Evolutionary conservation across 805 yeast genomes (phyloP), one percentile per base, ranked within the genome.

Genomic region (Yamadazyma phyllophila): DNA sequence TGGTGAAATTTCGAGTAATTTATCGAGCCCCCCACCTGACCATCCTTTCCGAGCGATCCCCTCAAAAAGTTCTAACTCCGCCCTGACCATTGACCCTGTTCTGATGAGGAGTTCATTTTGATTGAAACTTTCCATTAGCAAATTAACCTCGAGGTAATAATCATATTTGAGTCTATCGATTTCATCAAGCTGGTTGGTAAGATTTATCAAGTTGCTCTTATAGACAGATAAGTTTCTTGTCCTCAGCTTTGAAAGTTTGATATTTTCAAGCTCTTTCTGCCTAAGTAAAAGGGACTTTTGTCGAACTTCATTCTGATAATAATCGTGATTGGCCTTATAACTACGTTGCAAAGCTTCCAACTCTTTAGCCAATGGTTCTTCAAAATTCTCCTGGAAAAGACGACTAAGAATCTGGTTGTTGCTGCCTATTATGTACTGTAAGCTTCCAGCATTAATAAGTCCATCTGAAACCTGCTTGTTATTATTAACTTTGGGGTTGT

Each of bases 1-100:
- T 1, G 85, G 84, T 32, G 87, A 81, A 29, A 76, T 69, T 1
- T 80, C 69, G 17, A 86, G 67, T 43, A 86, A 66, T 20, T 77
- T 82, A 57, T 88, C 96, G 29, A 89, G 66, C 0, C 96, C 96
- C 24, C 92, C 94, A 11, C 95, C 96, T 3, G 85, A 76, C 88
- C 90, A 83, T 4, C 95, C 94, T 58, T 89, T 89, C 46, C 81
- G 73, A 0, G 96, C 95, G 16, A 89, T 80, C 24, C 85, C 83
- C 56, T 87, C 96, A 54, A 80, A 81, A 14, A 88, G 80, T 55
- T 88, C 94, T 13, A 89, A 80, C 59, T 89, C 92, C 2, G 94
- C 91, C 41, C 88, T 69, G 1, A 88, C 82, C 4, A 85, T 70
- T 1, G 85, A 74, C 1, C 88, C 84, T 1, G 88, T 74, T 43